Conservation (phyloP, 2,329 filamentous ascomycete genomes). For the Xylariaceae sp. region DNA sequence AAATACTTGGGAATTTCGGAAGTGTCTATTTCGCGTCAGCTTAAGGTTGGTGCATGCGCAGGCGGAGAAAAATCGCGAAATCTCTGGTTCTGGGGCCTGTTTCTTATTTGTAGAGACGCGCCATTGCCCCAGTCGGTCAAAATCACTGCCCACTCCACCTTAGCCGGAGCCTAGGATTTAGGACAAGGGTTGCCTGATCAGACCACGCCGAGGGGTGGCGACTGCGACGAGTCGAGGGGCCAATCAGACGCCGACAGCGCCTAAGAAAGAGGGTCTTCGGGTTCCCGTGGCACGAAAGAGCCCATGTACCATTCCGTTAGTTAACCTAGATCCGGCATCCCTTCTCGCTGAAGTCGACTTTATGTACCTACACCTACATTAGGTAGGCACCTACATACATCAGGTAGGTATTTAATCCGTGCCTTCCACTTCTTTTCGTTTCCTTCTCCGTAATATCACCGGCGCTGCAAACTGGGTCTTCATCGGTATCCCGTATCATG, state of each 20-base stretch:
- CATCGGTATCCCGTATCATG: too few relatives aligned
- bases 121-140: slow-evolving; percentile 25
- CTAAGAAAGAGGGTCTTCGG: slow-evolving; percentile 17
- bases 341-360: not conserved
- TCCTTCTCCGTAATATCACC: not conserved
- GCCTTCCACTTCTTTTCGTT: not conserved
- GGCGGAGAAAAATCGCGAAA: slow-evolving; percentile 33
- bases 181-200: slow-evolving; percentile 21
- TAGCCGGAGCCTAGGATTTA: slow-evolving; percentile 17
- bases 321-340: not conserved
- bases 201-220: slow-evolving; percentile 18
- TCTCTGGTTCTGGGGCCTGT: slow-evolving; percentile 37
- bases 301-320: slow-evolving; percentile 9
- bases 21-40: slow-evolving; percentile 30
- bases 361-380: not conserved
- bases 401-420: not conserved
- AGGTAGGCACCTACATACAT: too few relatives aligned
- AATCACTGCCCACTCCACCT: slow-evolving; percentile 29
- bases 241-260: slow-evolving; percentile 18
- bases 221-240: slow-evolving; percentile 12
- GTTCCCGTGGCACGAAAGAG: slow-evolving; percentile 8
- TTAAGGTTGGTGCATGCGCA: slow-evolving; percentile 20
- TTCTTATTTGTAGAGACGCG: slow-evolving; percentile 41
- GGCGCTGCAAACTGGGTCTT: too few relatives aligned
- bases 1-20: slow-evolving; percentile 34